Base-by-base conservation (phyloP, 129 eudicot species). In the Flaveria trinervia region DNA sequence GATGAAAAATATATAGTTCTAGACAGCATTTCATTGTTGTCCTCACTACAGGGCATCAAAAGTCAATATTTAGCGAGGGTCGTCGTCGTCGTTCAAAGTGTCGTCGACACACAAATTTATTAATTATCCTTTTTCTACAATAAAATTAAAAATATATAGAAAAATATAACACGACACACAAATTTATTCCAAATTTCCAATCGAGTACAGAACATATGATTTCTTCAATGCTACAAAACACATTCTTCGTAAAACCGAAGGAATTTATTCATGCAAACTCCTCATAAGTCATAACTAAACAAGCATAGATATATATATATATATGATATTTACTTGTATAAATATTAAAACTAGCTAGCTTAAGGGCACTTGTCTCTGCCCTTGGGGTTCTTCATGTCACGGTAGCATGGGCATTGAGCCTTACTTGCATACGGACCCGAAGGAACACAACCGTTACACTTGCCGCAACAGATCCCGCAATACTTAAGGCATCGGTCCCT, bases 361-460 rank as follows among this genome's bases (percentile, higher is more conserved):
- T 51, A 76, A 28, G 81, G 81, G 78, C 81, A 82, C 69, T 82
- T 76, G 62, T 51, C 71, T 16, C 55, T 76, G 0, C 81, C 85
- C 49, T 57, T 78, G 44, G 55, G 13, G 75, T 20, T 78, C 77
- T 56, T 72, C 83, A 70, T 67, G 25, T 83, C 83, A 28, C 74
- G 77, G 51, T 83, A 73, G 61, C 86, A 83, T 33, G 86, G 86
- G 66, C 86, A 83, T 17, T 78, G 68, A 15, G 77, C 83, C 41
- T 23, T 72, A 25, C 54, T 49, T 10, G 77, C 74, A 12, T 15
- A 78, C 18, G 83, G 77, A 54, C 83, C 77, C 0, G 80, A 70
- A 22, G 86, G 86, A 46, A 83, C 86, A 7, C 87, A 80, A 3
- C 75, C 62, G 14, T 43, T 62, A 64, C 81, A 80, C 68, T 65